Evolutionary conservation across 1,284 basidiomycete genomes (phyloP).

Genomic region (Afroboletus lepidellus): DNA sequence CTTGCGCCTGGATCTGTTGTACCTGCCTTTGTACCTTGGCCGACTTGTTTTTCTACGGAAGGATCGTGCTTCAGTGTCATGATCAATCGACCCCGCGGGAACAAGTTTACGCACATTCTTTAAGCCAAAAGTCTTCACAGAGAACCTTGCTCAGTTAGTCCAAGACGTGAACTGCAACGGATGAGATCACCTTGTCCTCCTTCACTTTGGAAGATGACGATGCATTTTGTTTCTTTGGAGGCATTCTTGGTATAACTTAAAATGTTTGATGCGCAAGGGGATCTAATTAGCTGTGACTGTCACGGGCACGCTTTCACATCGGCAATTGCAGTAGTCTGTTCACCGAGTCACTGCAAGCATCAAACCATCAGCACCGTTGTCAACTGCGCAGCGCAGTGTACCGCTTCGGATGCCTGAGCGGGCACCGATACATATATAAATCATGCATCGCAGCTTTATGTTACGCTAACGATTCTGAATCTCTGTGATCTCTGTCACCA

Average conservation of each 20-base stretch:
- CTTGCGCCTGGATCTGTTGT: conserved; percentile 75
- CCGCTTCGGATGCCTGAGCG: not conserved
- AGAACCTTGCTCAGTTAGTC: conserved; percentile 35
- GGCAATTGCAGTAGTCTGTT: too few relatives aligned
- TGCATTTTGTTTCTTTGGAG: conserved; percentile 64
- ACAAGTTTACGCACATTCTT: conserved; percentile 68
- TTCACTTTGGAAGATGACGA: conserved; percentile 61
- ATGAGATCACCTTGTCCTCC: conserved; percentile 66
- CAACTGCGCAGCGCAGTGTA: not conserved
- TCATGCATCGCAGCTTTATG: not conserved
- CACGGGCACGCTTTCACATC: too few relatives aligned
- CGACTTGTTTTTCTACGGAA: conserved; percentile 85
- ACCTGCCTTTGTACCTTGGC: conserved; percentile 89
- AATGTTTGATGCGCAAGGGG: too few relatives aligned
- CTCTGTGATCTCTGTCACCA: not conserved
- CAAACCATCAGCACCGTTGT: not conserved
- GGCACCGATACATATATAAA: conserved; percentile 16
- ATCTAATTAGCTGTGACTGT: too few relatives aligned
- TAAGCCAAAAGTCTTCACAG: conserved; percentile 80
- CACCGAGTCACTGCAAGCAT: not conserved
- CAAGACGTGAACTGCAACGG: conserved; percentile 15
- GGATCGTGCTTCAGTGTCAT: conserved; percentile 12
- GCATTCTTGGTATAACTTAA: conserved; percentile 44
- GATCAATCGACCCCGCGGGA: conserved; percentile 6
- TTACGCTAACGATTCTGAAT: not conserved